A percentile compares a stretch with the other conserved stretches of the same genome.
Conservation (phyloP, 345 rosid species). For the Boechera stricta region DNA sequence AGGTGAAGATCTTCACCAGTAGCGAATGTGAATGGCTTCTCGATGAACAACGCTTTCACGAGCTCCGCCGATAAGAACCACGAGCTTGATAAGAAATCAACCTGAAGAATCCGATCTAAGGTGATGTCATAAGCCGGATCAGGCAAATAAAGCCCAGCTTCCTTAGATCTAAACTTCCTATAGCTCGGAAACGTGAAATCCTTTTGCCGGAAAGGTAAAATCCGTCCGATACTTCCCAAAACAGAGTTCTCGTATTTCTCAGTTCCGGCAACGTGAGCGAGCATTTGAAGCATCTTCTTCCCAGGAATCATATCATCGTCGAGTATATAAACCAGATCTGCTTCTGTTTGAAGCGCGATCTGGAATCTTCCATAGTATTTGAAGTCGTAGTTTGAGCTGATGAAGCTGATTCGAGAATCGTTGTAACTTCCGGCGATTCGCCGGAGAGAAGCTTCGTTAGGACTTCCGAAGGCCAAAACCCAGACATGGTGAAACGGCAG, state of each 20-base stretch:
- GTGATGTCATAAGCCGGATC: slow-evolving; percentile 97
- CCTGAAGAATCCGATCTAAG: slow-evolving; percentile 80
- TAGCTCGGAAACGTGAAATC: slow-evolving; percentile 98
- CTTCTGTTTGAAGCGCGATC: slow-evolving; percentile 92
- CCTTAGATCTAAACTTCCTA: slow-evolving; percentile 85
- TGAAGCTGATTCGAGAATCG: slow-evolving; percentile 89
- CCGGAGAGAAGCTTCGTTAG: slow-evolving; percentile 71
- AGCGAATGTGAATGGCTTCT: slow-evolving; percentile 85
- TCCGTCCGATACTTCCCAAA: slow-evolving; percentile 92
- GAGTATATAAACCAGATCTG: slow-evolving; percentile 79
- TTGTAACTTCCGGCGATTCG: slow-evolving; percentile 81
- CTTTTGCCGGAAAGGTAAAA: slow-evolving; percentile 91
- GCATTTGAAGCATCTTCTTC: slow-evolving; percentile 85
- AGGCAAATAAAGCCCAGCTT: slow-evolving; percentile 95
- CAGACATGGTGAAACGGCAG: slow-evolving; percentile 92
- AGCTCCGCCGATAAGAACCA: slow-evolving; percentile 96
- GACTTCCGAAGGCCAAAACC: slow-evolving; percentile 93
- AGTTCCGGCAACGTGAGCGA: slow-evolving; percentile 96
- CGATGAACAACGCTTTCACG: slow-evolving; percentile 85
- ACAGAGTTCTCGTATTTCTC: slow-evolving; percentile 91
- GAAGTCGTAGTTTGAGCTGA: slow-evolving; percentile 89
- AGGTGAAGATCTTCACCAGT: slow-evolving; percentile 99
- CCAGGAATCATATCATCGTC: slow-evolving; percentile 99
- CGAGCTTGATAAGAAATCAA: slow-evolving; percentile 95
- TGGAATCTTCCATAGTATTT: slow-evolving; percentile 98